phyloP scores from a whole-genome alignment of 202 grass and related monocot genomes.

The Panicum virgatum region DNA sequence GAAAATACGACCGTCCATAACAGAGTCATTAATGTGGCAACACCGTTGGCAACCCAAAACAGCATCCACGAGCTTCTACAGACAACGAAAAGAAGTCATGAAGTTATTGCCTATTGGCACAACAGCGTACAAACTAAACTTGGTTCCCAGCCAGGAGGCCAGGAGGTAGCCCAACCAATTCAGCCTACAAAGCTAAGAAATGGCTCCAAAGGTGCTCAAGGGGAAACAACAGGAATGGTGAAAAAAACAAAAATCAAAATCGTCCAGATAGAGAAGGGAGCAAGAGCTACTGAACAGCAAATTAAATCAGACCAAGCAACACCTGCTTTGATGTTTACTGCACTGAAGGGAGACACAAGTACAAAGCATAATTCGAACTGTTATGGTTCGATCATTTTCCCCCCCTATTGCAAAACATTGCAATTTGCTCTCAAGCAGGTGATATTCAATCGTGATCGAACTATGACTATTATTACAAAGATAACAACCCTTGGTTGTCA shows the following conservation, averaged over 20 bases:
- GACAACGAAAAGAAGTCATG: background rate
- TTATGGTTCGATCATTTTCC: constrained; percentile 3
- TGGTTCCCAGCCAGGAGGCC: too few relatives aligned
- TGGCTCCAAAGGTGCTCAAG: background rate
- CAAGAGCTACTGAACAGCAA: background rate
- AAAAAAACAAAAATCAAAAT: background rate
- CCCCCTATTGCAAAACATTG: background rate
- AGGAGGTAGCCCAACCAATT: background rate
- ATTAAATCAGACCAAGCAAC: background rate
- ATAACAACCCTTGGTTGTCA: constrained; percentile 22
- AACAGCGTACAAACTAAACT: background rate
- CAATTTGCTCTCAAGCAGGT: constrained; percentile 34
- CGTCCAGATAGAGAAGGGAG: background rate
- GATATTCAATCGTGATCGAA: constrained; percentile 26
- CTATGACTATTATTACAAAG: constrained; percentile 1
- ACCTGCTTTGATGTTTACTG: constrained; percentile 14
- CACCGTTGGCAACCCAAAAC: background rate
- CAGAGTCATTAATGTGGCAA: too few relatives aligned
- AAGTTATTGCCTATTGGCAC: background rate
- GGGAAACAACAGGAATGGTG: background rate
- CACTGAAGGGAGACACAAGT: constrained; percentile 18
- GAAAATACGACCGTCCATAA: too few relatives aligned
- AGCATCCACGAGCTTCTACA: background rate
- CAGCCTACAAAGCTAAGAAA: background rate
- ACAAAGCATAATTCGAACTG: constrained; percentile 32